These are phyloP conservation scores for Paraurostyla sp. DNA, from an alignment of 73 alveolate genomes.

Conservation along the genomic window DNA sequence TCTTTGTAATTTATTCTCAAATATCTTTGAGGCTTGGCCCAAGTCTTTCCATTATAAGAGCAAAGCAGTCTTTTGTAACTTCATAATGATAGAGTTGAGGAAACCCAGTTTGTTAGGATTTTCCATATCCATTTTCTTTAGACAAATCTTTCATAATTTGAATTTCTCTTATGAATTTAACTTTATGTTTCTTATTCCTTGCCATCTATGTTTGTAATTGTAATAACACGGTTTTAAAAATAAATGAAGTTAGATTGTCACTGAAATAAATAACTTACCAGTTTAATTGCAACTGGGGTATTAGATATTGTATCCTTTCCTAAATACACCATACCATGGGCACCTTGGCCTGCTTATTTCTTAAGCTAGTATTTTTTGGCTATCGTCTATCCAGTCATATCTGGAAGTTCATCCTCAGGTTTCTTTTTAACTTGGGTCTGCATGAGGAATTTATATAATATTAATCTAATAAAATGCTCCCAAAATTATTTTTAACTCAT, in stretches of 20 bases:
- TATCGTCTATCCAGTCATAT: slow-evolving; percentile 6
- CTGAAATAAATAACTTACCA: no score
- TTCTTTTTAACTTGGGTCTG: background rate
- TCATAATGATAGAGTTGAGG: slow-evolving; percentile 57
- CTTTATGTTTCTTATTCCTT: background rate
- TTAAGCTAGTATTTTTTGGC: background rate
- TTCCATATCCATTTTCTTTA: background rate
- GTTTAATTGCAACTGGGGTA: background rate
- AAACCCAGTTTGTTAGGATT: background rate
- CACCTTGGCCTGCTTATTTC: slow-evolving; percentile 34
- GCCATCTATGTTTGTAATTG: slow-evolving; percentile 47
- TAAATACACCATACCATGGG: slow-evolving; percentile 22
- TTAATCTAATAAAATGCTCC: background rate
- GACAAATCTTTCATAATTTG: background rate
- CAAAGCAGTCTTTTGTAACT: slow-evolving; percentile 21
- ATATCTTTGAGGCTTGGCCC: slow-evolving; percentile 65
- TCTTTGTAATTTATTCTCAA: slow-evolving; percentile 5
- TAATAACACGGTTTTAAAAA: background rate
- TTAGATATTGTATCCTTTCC: background rate
- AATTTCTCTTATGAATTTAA: slow-evolving; percentile 8
- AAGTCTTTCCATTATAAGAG: slow-evolving; percentile 61
- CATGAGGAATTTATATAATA: background rate
- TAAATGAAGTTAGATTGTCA: no score
- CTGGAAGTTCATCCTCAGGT: slow-evolving; percentile 33
- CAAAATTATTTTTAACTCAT: background rate